Percentiles rank a stretch among this genome's conserved stretches.
Conservation (phyloP, 2,329 filamentous ascomycete genomes). For the Aspergillus thermomutatus region DNA sequence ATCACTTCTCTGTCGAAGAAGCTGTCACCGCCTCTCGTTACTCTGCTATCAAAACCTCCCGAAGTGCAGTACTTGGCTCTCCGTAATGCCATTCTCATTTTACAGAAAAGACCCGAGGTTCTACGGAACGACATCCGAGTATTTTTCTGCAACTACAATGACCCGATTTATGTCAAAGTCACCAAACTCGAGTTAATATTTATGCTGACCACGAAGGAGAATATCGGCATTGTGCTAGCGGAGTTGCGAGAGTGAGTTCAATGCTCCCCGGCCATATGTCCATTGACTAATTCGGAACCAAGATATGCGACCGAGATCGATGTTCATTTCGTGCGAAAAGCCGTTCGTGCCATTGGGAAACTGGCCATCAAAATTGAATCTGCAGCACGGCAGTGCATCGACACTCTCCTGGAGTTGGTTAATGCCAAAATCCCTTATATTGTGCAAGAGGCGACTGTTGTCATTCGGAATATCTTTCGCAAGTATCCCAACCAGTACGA, state of each 20-base stretch:
- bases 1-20: conserved; percentile 85
- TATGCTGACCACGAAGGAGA: conserved; percentile 93
- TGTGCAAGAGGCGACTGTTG: conserved; percentile 96
- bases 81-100: conserved; percentile 86
- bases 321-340: conserved; percentile 97
- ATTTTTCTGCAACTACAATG: conserved; percentile 99
- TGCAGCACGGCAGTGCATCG: conserved; percentile 85
- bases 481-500: conserved; percentile 99
- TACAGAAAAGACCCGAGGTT: conserved; percentile 90
- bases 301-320: conserved; percentile 94
- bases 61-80: conserved; percentile 98
- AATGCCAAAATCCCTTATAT: conserved; percentile 99
- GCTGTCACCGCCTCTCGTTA: conserved; percentile 90
- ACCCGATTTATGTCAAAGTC: conserved; percentile 98
- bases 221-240: conserved; percentile 91
- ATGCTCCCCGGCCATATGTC: not conserved
- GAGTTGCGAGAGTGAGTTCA: conserved; percentile 75
- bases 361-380: conserved; percentile 98
- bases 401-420: conserved; percentile 85
- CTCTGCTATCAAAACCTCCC: conserved; percentile 88
- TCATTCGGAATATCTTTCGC: conserved; percentile 98
- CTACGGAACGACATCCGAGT: conserved; percentile 94
- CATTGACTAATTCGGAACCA: conserved; percentile 4
- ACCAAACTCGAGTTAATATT: conserved; percentile 98
- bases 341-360: conserved; percentile 95